Conservation (phyloP, 2,329 filamentous ascomycete genomes). For the Alternaria atra region DNA sequence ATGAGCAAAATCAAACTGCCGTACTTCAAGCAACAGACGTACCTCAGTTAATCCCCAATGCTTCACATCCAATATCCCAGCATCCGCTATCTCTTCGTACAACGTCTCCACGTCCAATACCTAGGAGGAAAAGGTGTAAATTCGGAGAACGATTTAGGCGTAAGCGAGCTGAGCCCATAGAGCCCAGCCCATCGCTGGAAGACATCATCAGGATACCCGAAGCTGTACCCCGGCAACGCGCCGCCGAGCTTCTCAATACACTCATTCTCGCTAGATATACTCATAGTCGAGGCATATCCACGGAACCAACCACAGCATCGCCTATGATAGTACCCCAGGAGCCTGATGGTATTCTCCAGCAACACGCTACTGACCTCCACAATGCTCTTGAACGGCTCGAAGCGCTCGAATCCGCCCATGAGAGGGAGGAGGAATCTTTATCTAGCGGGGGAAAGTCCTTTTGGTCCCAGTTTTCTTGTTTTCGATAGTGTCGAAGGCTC, state of each 20-base stretch:
- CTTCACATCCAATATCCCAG: not conserved
- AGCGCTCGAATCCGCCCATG: not conserved
- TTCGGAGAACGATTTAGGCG: not conserved
- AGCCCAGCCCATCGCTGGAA: not conserved
- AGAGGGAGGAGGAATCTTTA: not conserved
- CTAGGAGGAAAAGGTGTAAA: not conserved
- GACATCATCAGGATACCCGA: not conserved
- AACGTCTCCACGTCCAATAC: not conserved
- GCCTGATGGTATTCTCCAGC: not conserved
- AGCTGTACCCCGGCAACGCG: not conserved
- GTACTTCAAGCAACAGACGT: not conserved
- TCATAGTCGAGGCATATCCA: not conserved
- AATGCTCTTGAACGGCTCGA: not conserved
- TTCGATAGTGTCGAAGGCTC: not conserved
- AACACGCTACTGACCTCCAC: not conserved
- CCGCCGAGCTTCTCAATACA: not conserved
- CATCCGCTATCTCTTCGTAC: not conserved
- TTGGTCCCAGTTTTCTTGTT: not conserved
- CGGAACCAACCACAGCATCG: not conserved
- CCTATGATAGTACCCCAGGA: not conserved
- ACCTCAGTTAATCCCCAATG: not conserved
- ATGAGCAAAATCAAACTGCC: no score
- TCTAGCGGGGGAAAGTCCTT: not conserved
- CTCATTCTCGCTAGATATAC: not conserved
- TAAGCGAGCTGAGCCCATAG: not conserved